Base-by-base conservation (phyloP, 2,329 filamentous ascomycete genomes). In the Aspergillus quadricinctus region DNA sequence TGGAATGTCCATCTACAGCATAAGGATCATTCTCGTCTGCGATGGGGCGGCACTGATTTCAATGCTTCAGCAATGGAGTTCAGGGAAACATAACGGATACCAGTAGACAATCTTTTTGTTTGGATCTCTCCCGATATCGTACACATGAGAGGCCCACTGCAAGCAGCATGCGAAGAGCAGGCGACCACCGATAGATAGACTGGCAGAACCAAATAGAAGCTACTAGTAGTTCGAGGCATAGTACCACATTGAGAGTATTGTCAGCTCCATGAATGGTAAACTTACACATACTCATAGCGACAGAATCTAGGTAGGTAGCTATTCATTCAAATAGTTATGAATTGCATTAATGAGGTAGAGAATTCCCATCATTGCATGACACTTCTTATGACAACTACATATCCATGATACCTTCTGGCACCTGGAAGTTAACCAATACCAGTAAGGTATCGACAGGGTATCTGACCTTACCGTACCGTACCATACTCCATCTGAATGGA, bases 51-150 rank as follows among this genome's bases (percentile, higher is more conserved):
- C 17, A 53, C 50, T 43, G 48, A 43, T 48, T 56, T 37, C 48
- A 59, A 45, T 53, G 51, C 58, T 58, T 63, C 56, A 56, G 56
- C 59, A 57, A 54, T 53, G 63, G 61, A 62, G 62, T 64, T 63
- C 50, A 27, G 56, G 57, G 53, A 57, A 56, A 54, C 57, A 58
- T 53, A 52, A 56, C 55, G 58, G 53, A 60, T 56, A 56, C 46
- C 40, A 55, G 52, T 53, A 50, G 55, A 29, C 43, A 54, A 52
- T 57, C 29, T 60, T 43, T 49, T 43, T 56, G 14, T 50, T 51
- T 49, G 31, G 31, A 17, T 7, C 19, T 21, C 41, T 23, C 21
- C 41, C 21, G 46, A 56, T 56, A 52, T 58, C 53, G 54, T 57
- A 60, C 56, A 55, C 53, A 54, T 54, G 31, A 17, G 31, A 11